These are phyloP conservation scores for Musa itinerans DNA, from an alignment of 176 grass and related monocot species.

Conservation along the genomic window DNA sequence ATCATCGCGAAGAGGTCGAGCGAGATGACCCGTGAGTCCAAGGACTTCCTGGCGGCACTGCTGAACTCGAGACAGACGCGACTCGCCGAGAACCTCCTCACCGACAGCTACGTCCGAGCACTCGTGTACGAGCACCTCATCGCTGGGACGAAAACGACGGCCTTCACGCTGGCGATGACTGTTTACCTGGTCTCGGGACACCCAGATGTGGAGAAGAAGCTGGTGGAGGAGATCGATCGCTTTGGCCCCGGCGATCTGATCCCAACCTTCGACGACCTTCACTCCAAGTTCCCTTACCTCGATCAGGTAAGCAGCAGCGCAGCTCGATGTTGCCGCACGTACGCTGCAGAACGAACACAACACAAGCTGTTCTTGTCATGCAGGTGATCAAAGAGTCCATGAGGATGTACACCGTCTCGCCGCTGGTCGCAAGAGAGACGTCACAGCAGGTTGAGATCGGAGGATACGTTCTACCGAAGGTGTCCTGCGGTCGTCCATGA, in stretches of 20 bases:
- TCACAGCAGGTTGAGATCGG: constrained; percentile 62
- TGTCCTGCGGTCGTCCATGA: neutral
- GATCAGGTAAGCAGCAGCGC: constrained; percentile 32
- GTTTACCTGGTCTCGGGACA: constrained; percentile 73
- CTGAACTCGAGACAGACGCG: constrained; percentile 37
- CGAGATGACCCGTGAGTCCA: constrained; percentile 18
- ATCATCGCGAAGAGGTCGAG: constrained; percentile 44
- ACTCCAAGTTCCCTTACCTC: constrained; percentile 61
- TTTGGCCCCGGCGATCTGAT: constrained; percentile 23
- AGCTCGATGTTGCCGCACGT: too few relatives aligned
- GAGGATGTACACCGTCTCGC: constrained; percentile 72
- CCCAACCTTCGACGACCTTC: constrained; percentile 52
- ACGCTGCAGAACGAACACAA: too few relatives aligned
- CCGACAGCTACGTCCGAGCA: constrained; percentile 53
- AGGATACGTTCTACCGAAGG: constrained; percentile 75
- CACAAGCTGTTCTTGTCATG: neutral
- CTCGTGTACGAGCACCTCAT: constrained; percentile 90
- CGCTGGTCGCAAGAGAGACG: constrained; percentile 83
- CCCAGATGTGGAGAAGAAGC: constrained; percentile 61
- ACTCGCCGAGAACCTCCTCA: constrained; percentile 28
- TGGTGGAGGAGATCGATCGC: constrained; percentile 61
- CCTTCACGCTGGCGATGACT: constrained; percentile 77
- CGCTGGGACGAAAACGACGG: constrained; percentile 95
- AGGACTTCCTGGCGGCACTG: constrained; percentile 70
- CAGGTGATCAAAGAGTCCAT: constrained; percentile 92